phyloP scores from a whole-genome alignment of 2,329 filamentous ascomycete genomes.

The Rutstroemia sp. region DNA sequence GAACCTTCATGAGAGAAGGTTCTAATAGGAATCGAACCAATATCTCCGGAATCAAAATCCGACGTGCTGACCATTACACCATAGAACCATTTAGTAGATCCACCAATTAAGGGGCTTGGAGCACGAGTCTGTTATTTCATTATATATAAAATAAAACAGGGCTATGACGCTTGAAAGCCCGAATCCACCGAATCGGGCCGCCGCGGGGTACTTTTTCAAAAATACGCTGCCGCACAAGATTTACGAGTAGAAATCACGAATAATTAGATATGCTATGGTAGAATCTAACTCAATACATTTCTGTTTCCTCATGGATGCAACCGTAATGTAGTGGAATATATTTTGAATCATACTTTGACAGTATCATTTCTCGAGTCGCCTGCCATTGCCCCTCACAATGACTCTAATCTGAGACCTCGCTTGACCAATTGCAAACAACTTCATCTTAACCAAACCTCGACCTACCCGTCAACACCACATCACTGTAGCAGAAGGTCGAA shows the following conservation, averaged over 20 bases:
- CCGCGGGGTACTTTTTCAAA: too few species aligned
- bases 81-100: not conserved
- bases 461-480: not conserved
- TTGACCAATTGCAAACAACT: not conserved
- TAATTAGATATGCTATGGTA: too few species aligned
- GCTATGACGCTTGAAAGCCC: not conserved
- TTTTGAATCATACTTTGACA: too few species aligned
- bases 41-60: not conserved
- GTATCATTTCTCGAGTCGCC: not conserved
- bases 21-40: constrained; percentile 13
- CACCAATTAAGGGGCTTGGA: not conserved
- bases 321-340: too few species aligned
- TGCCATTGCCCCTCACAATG: not conserved
- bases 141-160: not conserved
- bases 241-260: too few species aligned
- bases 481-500: not conserved
- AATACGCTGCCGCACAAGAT: too few species aligned
- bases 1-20: constrained; percentile 6
- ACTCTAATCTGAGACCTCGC: constrained; percentile 2
- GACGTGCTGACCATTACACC: constrained; percentile 10
- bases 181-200: not conserved
- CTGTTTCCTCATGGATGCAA: too few species aligned
- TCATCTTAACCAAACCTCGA: not conserved
- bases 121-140: not conserved
- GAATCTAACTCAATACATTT: too few species aligned